A percentile compares a stretch with the other conserved stretches of the same genome.
These are phyloP conservation scores for Xylaria sp. DNA, from an alignment of 2,329 filamentous ascomycete genomes.

Conservation along the genomic window DNA sequence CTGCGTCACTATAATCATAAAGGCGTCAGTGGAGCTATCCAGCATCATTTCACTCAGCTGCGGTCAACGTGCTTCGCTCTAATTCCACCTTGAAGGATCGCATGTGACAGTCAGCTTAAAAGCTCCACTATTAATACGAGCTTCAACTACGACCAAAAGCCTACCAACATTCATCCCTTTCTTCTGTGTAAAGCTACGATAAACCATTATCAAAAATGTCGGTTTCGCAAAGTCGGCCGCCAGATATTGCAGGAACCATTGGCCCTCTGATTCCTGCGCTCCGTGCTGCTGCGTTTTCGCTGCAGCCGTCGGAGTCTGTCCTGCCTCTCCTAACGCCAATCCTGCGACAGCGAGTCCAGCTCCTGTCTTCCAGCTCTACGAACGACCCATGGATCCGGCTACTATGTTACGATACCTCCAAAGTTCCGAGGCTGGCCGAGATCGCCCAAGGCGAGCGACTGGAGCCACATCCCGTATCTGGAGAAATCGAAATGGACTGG, in stretches of 20 bases:
- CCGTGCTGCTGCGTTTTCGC: constrained; percentile 67
- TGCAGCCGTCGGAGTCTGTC: constrained; percentile 65
- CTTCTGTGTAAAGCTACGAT: constrained; percentile 8
- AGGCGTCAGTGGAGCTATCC: constrained; percentile 17
- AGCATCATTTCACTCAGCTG: background rate
- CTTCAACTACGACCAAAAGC: constrained; percentile 3
- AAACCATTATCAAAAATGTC: constrained; percentile 43
- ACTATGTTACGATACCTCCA: constrained; percentile 73
- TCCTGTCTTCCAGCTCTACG: constrained; percentile 67
- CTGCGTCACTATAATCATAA: constrained; percentile 8
- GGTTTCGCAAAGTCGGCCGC: constrained; percentile 53
- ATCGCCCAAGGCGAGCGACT: constrained; percentile 71
- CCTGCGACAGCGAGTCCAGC: constrained; percentile 71
- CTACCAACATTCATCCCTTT: background rate
- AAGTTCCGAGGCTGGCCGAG: constrained; percentile 67
- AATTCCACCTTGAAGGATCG: constrained; percentile 24
- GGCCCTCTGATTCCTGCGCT: constrained; percentile 69
- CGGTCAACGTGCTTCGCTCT: constrained; percentile 10
- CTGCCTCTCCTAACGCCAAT: constrained; percentile 73
- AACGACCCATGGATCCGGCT: constrained; percentile 78
- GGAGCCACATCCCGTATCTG: constrained; percentile 83
- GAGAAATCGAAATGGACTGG: constrained; percentile 80
- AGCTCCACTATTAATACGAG: constrained; percentile 28
- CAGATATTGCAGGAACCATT: constrained; percentile 61
- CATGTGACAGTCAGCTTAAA: constrained; percentile 36